Conservation (phyloP, 2,329 filamentous ascomycete genomes). For the Hypoxylon sp. region DNA sequence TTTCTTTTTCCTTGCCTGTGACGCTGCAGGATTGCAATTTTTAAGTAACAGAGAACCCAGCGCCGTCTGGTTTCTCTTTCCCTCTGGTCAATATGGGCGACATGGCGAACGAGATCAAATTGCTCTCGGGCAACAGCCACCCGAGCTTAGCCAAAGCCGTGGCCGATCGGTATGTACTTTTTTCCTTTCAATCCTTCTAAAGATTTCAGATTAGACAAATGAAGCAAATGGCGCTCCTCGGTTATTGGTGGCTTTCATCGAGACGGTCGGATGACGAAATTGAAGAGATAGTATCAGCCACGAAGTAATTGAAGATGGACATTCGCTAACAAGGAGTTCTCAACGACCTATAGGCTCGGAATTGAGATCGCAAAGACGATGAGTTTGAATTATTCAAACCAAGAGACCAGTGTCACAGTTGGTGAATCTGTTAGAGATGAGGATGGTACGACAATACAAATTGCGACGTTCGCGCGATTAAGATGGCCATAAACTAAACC, state of each 20-base stretch:
- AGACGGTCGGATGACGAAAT: constrained; percentile 30
- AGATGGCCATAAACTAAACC: constrained; percentile 59
- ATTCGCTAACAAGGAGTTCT: constrained; percentile 34
- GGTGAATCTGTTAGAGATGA: constrained; percentile 97
- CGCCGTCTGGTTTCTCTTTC: constrained; percentile 21
- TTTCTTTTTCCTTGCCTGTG: constrained; percentile 31
- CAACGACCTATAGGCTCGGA: constrained; percentile 68
- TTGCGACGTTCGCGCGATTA: constrained; percentile 68
- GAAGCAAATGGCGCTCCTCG: constrained; percentile 29
- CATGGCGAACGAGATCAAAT: constrained; percentile 58
- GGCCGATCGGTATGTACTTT: constrained; percentile 54
- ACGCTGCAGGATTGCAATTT: constrained; percentile 32
- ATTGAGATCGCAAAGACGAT: constrained; percentile 84
- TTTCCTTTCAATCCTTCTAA: constrained; percentile 18
- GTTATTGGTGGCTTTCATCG: constrained; percentile 39
- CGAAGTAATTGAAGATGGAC: constrained; percentile 22
- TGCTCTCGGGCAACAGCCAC: constrained; percentile 58
- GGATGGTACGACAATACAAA: constrained; percentile 72
- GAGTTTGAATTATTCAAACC: constrained; percentile 87
- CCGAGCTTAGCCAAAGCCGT: constrained; percentile 55
- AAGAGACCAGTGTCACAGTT: constrained; percentile 91
- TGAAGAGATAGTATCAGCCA: constrained; percentile 19
- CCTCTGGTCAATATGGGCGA: constrained; percentile 45
- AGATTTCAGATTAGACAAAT: constrained; percentile 5
- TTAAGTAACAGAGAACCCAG: constrained; percentile 35